Evolutionary conservation across 2,329 filamentous ascomycete species (phyloP), one percentile per base, ranked within the genome.

Genomic region (Ilyonectria destructans): DNA sequence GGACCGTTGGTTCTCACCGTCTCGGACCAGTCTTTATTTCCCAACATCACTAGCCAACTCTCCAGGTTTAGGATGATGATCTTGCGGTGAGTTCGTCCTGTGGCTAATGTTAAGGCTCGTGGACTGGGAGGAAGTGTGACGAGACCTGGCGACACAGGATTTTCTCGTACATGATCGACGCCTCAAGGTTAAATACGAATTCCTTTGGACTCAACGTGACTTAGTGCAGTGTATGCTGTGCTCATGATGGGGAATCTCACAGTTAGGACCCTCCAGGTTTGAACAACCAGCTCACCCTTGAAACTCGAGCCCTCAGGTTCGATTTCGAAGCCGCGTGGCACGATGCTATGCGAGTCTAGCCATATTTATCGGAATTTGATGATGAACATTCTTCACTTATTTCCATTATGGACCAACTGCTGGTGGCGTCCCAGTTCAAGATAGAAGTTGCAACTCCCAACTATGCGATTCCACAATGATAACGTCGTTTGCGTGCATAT

Each of bases 1-100:
- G 65, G 61, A 73, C 70, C 62, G 52, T 71, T 70, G 49, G 33
- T 33, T 6, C 5, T 52, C 49, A 19, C 49, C 49, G n/a, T 33
- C 17, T 43, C 17, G 40, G 40, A 17, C 40, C 8, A 19, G 40
- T 19, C 40, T n/a, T 43, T 5, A 3, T 3, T 15, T n/a, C 17
- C 6, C 3, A n/a, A 43, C 37, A 19, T 6, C 10, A 13, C 37
- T 5, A 10, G 31, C 6, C 31, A 33, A 33, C 10, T 46, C 43
- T 17, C 15, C 17, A 7, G n/a, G 6, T 33, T 12, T 33, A 17
- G 8, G 26, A 29, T 26, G 26, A 29, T 26, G 23, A 51, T 31
- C 23, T 51, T 51, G 26, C 26, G 48, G 48, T n/a, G 48, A 33
- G 26, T 10, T 46, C 9, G 17, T 46, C 15, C n/a, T 46, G n/a